Evolutionary conservation across 805 yeast species (phyloP).

Genomic region (Naumovozyma castellii): DNA sequence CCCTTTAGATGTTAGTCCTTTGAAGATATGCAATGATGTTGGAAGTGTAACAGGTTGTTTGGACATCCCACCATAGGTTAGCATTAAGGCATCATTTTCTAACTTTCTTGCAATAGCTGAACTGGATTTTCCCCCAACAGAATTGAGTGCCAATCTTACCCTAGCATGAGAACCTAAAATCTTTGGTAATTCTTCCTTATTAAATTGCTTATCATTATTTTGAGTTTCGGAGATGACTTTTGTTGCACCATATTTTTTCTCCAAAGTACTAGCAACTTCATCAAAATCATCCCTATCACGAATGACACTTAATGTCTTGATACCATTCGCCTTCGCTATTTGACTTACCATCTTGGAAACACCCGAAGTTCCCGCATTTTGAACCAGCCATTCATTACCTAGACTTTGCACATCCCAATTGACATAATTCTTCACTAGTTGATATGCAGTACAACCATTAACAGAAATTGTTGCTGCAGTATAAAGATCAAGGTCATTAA

Average conservation of each 20-base stretch:
- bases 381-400: constrained; percentile 77
- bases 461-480: constrained; percentile 87
- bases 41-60: constrained; percentile 90
- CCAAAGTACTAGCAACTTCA: constrained; percentile 46
- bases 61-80: constrained; percentile 97
- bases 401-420: constrained; percentile 16
- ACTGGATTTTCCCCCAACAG: constrained; percentile 86
- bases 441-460: constrained; percentile 87
- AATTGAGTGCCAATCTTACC: constrained; percentile 75
- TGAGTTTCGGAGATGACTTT: constrained; percentile 82
- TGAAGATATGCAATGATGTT: constrained; percentile 81
- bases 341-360: constrained; percentile 91
- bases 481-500: constrained; percentile 41
- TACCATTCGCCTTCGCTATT: constrained; percentile 66
- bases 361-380: constrained; percentile 93
- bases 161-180: constrained; percentile 36
- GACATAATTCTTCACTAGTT: constrained; percentile 65
- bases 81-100: constrained; percentile 60
- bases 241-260: constrained; percentile 64
- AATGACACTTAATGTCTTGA: constrained; percentile 78
- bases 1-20: constrained; percentile 75
- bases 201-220: constrained; percentile 58
- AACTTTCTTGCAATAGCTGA: constrained; percentile 78
- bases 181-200: constrained; percentile 41
- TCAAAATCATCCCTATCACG: constrained; percentile 77